A percentile compares a stretch with the other conserved stretches of the same genome.
Conservation (phyloP, 169 alveolate genomes). For the Babesia sp. region DNA sequence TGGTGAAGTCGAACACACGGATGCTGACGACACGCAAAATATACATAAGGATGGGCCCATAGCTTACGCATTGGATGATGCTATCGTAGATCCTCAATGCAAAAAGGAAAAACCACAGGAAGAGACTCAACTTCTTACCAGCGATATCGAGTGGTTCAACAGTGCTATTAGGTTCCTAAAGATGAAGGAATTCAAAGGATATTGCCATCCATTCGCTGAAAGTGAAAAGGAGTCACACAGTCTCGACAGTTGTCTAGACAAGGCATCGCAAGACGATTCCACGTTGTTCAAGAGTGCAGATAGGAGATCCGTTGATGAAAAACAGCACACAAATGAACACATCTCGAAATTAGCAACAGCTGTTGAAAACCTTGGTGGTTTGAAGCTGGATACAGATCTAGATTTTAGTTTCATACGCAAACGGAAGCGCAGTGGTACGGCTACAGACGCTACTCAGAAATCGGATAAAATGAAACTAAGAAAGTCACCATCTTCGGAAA, state of each 20-base stretch:
- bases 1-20: neutral
- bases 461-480: neutral
- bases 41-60: neutral
- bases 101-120: neutral
- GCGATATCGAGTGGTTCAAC: constrained; percentile 16
- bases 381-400: neutral
- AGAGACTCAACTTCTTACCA: neutral
- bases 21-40: neutral
- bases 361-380: neutral
- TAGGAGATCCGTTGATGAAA: neutral
- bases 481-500: neutral
- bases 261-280: neutral
- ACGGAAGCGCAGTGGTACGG: neutral
- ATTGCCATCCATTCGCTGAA: neutral
- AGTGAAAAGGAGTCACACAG: neutral
- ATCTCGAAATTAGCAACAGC: neutral
- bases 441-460: no score
- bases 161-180: constrained; percentile 2
- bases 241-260: neutral
- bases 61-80: neutral
- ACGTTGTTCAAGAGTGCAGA: neutral
- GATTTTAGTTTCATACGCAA: neutral
- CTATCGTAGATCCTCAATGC: neutral
- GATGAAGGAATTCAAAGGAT: neutral
- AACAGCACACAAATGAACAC: neutral